Evolutionary conservation across 164 flowering plant genomes (phyloP).

Genomic region (Magnolia sinica): DNA sequence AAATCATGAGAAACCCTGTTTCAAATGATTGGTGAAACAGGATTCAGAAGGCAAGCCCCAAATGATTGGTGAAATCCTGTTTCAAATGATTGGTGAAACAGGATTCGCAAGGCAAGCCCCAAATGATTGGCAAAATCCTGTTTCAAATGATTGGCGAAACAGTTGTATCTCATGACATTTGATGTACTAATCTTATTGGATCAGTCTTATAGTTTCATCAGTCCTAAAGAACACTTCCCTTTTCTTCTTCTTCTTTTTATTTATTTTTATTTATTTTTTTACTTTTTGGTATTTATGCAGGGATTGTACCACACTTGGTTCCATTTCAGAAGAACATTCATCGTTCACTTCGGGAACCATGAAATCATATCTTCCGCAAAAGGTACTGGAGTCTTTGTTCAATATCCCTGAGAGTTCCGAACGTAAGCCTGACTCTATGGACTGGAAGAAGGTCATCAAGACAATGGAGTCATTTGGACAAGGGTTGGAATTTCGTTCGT

Average conservation of each 20-base stretch:
- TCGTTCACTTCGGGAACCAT: slow-evolving; percentile 19
- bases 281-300: slow-evolving; percentile 28
- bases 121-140: no score
- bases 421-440: slow-evolving; percentile 61
- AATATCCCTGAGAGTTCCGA: slow-evolving; percentile 56
- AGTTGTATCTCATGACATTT: no score
- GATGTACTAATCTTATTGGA: no score
- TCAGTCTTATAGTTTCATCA: no score
- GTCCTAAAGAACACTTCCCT: not conserved
- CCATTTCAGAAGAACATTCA: slow-evolving; percentile 26
- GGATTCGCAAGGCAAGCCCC: no score
- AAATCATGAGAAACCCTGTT: no score
- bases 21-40: no score
- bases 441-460: slow-evolving; percentile 75
- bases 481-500: slow-evolving; percentile 23
- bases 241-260: not conserved
- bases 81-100: no score
- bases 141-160: no score
- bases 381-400: slow-evolving; percentile 73
- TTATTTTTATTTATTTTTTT: not conserved
- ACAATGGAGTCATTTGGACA: slow-evolving; percentile 69
- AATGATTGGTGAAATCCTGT: no score
- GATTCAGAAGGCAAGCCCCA: no score
- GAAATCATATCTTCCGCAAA: slow-evolving; percentile 48
- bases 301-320: slow-evolving; percentile 38